Evolutionary conservation across 345 rosid species (phyloP).

Genomic region (Boechera divaricarpa): DNA sequence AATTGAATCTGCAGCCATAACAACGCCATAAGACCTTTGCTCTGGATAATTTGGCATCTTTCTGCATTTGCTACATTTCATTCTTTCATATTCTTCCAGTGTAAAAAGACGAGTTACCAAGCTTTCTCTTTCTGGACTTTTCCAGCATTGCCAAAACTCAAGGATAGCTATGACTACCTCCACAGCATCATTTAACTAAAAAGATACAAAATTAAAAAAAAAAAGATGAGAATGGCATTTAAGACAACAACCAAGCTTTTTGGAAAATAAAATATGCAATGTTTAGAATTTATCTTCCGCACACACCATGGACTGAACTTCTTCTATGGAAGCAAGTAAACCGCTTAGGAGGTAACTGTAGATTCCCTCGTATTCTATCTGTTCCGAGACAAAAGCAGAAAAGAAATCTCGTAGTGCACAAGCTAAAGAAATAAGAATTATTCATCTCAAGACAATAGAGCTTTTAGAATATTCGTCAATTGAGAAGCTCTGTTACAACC

Average conservation of each 20-base stretch:
- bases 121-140: slow-evolving; percentile 21
- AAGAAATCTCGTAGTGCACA: not conserved
- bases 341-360: not conserved
- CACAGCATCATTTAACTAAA: slow-evolving; percentile 27
- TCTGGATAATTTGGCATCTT: slow-evolving; percentile 26
- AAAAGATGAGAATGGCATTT: not conserved
- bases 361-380: slow-evolving; percentile 12
- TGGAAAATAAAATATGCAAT: not conserved
- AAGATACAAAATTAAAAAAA: not conserved
- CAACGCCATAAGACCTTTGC: slow-evolving; percentile 34
- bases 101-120: slow-evolving; percentile 24
- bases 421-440: not conserved
- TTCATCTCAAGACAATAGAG: not conserved
- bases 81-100: slow-evolving; percentile 27
- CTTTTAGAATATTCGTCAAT: not conserved
- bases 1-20: slow-evolving; percentile 32
- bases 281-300: not conserved
- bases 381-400: not conserved
- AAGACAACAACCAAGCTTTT: not conserved
- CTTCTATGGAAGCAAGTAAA: slow-evolving; percentile 21
- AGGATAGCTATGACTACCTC: slow-evolving; percentile 26
- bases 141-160: slow-evolving; percentile 33
- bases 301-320: slow-evolving; percentile 15
- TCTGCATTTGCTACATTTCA: slow-evolving; percentile 36
- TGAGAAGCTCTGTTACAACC: slow-evolving; percentile 4